A percentile compares a stretch with the other conserved stretches of the same genome.
These are phyloP conservation scores for Botryotinia globosa DNA, from an alignment of 2,329 filamentous ascomycete species.

Conservation along the genomic window DNA sequence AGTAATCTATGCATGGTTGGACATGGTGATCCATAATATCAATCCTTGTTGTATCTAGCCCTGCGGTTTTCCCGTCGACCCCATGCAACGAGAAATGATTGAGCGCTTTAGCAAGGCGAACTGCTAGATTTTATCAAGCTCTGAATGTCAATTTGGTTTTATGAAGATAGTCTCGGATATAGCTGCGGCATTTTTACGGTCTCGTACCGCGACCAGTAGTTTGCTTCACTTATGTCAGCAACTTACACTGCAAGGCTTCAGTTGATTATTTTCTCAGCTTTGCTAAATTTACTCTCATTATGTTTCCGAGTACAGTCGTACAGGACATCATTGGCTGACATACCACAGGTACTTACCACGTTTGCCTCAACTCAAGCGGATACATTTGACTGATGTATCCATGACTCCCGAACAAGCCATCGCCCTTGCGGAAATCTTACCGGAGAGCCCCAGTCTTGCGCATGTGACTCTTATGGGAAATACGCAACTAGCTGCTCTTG, in stretches of 20 bases:
- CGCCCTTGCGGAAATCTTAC: constrained; percentile 82
- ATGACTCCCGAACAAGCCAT: constrained; percentile 87
- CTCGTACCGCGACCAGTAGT: constrained; percentile 17
- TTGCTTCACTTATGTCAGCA: constrained; percentile 15
- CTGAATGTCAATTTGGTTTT: not conserved
- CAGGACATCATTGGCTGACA: constrained; percentile 14
- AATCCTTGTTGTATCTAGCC: constrained; percentile 11
- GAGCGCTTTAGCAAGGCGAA: not conserved
- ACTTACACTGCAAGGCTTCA: not conserved
- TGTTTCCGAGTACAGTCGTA: not conserved
- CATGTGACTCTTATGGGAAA: constrained; percentile 89
- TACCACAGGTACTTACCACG: constrained; percentile 67
- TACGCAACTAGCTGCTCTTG: constrained; percentile 64
- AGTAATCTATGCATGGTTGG: constrained; percentile 3
- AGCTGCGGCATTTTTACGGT: not conserved
- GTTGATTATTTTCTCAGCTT: constrained; percentile 11
- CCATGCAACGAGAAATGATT: not conserved
- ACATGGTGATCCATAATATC: not conserved
- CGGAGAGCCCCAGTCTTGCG: constrained; percentile 76
- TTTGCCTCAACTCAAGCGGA: constrained; percentile 71
- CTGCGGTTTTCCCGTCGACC: not conserved
- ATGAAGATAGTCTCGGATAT: not conserved
- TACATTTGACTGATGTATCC: constrained; percentile 82
- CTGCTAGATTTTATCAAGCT: not conserved
- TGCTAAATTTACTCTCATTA: not conserved